Conservation (phyloP, 805 yeast genomes). For the Suhomyces tanzawaensis region DNA sequence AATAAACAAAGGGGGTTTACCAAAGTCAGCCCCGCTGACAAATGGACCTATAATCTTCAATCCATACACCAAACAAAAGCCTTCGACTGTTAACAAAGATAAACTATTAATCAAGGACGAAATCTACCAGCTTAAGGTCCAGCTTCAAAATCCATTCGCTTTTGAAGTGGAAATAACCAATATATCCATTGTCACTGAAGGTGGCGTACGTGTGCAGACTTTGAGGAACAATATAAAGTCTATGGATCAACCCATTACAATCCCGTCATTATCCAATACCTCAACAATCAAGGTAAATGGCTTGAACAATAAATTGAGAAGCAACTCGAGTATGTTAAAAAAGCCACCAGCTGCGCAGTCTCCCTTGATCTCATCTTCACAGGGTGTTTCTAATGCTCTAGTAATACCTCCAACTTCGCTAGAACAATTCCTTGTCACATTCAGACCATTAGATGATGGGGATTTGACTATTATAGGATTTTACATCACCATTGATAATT, state of each 20-base stretch:
- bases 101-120: conserved; percentile 44
- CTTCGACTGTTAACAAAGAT: conserved; percentile 48
- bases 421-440: conserved; percentile 41
- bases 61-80: conserved; percentile 39
- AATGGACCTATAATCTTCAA: conserved; percentile 41
- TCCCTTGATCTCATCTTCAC: not conserved
- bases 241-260: not conserved
- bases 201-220: conserved; percentile 28
- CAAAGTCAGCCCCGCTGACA: not conserved
- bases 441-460: conserved; percentile 52
- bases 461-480: conserved; percentile 50
- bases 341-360: conserved; percentile 1
- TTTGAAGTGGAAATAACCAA: conserved; percentile 65
- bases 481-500: conserved; percentile 48
- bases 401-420: conserved; percentile 27
- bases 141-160: conserved; percentile 75
- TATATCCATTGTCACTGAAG: conserved; percentile 38
- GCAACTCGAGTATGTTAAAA: not conserved
- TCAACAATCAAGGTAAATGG: not conserved
- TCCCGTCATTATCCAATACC: not conserved
- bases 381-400: conserved; percentile 9
- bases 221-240: conserved; percentile 12
- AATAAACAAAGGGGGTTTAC: conserved; percentile 10
- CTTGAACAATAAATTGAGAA: conserved; percentile 3
- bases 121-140: conserved; percentile 52